These are phyloP conservation scores for Pythium brachiatum DNA, from an alignment of 352 stramenopile genomes.

Conservation along the genomic window DNA sequence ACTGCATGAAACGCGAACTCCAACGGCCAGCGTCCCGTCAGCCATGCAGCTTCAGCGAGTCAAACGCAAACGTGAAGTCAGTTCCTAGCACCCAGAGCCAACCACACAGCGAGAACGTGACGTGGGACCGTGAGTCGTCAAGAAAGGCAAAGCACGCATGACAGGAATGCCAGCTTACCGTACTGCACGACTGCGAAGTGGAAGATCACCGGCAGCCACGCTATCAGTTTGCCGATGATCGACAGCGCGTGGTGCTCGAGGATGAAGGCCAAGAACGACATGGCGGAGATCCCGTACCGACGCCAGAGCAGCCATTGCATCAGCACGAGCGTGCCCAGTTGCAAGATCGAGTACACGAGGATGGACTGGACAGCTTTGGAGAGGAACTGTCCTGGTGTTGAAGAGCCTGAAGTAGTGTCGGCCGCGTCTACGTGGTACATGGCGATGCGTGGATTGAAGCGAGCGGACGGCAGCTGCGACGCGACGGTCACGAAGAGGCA, in stretches of 20 bases:
- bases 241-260: not conserved
- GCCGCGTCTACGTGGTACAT: not conserved
- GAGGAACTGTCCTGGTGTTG: not conserved
- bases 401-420: not conserved
- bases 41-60: not conserved
- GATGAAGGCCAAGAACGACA: not conserved
- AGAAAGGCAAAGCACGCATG: not conserved
- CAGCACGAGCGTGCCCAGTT: not conserved
- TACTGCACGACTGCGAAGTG: not conserved
- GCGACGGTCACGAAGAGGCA: not conserved
- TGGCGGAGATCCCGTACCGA: not conserved
- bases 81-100: no score
- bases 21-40: no score
- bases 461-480: not conserved
- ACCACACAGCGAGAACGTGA: no score
- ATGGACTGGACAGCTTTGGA: not conserved
- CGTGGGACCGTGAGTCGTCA: not conserved
- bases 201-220: not conserved
- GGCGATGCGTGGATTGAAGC: not conserved
- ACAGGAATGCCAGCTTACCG: no score
- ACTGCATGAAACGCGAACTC: no score
- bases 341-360: not conserved
- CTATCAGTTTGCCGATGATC: not conserved
- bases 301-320: not conserved
- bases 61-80: not conserved